A percentile compares a stretch with the other conserved stretches of the same genome.
These are phyloP conservation scores for Brasenia schreberi DNA, from an alignment of 164 flowering plant genomes.

Conservation along the genomic window DNA sequence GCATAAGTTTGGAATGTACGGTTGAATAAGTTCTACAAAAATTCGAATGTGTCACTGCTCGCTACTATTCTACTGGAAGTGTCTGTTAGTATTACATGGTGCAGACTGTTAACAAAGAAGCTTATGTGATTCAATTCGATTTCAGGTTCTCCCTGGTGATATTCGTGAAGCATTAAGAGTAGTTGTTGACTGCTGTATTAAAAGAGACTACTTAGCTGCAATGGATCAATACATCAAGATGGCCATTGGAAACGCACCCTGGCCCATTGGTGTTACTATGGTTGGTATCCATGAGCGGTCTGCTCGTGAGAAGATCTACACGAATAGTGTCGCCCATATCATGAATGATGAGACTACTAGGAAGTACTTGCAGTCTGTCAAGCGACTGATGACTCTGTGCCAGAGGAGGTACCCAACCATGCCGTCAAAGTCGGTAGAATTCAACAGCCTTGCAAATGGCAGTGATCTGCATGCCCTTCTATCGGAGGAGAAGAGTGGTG, in stretches of 20 bases:
- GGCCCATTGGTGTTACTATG: conserved; percentile 99
- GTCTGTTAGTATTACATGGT: no score
- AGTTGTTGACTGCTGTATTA: conserved; percentile 72
- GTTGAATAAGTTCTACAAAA: no score
- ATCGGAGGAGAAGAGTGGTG: conserved; percentile 36
- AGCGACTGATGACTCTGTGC: conserved; percentile 88
- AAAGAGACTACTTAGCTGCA: conserved; percentile 88
- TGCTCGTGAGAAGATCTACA: conserved; percentile 96
- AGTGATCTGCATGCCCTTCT: conserved; percentile 85
- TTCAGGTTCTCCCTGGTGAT: conserved; percentile 83
- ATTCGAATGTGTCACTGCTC: no score
- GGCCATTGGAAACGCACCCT: conserved; percentile 98
- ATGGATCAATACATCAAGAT: conserved; percentile 91
- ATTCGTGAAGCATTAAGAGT: conserved; percentile 65
- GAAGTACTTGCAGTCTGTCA: conserved; percentile 87
- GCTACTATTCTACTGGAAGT: no score
- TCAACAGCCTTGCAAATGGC: conserved; percentile 96
- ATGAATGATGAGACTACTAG: conserved; percentile 99
- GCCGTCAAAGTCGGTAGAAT: conserved; percentile 97
- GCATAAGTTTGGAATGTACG: no score
- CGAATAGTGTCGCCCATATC: conserved; percentile 97
- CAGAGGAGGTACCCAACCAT: conserved; percentile 84
- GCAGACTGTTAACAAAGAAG: background rate
- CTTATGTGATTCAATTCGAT: background rate
- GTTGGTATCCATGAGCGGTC: conserved; percentile 99